Evolutionary conservation across 768 basidiomycete species (phyloP).

Genomic region (Galerina marginata): DNA sequence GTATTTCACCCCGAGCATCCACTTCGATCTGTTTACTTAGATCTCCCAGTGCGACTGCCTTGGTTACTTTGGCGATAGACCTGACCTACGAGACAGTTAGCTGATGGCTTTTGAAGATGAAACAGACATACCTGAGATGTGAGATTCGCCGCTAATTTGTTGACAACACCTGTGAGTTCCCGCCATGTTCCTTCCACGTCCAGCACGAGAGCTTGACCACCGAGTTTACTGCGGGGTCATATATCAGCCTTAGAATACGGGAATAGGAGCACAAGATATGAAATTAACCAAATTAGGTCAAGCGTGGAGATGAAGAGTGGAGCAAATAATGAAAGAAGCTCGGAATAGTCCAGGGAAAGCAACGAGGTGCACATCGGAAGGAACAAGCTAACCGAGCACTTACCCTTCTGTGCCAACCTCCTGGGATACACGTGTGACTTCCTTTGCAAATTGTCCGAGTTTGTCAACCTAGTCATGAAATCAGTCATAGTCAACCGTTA

Average conservation of each 20-base stretch:
- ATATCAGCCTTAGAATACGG: too few species aligned
- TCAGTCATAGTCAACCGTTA: too few species aligned
- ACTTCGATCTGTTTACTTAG: conserved; percentile 91
- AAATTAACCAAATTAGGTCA: neutral
- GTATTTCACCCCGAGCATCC: conserved; percentile 88
- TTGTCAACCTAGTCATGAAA: conserved; percentile 42
- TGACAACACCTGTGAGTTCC: conserved; percentile 82
- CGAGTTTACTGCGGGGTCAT: conserved; percentile 65
- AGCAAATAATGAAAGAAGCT: neutral
- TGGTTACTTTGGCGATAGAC: conserved; percentile 90
- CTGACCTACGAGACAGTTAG: conserved; percentile 53
- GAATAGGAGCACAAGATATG: neutral
- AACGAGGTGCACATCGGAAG: neutral
- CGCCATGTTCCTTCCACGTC: conserved; percentile 94
- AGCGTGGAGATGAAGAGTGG: conserved; percentile 5
- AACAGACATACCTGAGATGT: conserved; percentile 60
- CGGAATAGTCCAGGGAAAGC: conserved; percentile 3
- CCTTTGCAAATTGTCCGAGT: conserved; percentile 87
- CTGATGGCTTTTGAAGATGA: neutral
- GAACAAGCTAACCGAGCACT: conserved; percentile 17
- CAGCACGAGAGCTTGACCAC: conserved; percentile 83
- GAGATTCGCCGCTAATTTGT: conserved; percentile 80
- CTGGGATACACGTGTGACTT: conserved; percentile 85
- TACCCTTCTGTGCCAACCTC: conserved; percentile 86
- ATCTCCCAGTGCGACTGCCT: conserved; percentile 92